phyloP scores from a whole-genome alignment of 371 early-diverging fungal genomes.

The Mucor velutinosus region DNA sequence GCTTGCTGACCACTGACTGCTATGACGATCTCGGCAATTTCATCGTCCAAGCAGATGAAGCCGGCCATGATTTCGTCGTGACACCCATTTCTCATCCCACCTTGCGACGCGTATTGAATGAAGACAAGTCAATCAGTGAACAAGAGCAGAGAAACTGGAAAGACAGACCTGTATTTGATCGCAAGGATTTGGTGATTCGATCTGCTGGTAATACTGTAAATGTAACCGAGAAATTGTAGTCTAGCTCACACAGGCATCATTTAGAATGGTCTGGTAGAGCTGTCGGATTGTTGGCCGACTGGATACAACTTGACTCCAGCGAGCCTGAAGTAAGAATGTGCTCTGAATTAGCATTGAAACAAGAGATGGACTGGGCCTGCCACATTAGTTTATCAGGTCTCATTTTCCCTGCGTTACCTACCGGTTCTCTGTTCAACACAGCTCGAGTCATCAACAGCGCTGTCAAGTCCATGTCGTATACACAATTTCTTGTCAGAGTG shows the following conservation, averaged over 20 bases:
- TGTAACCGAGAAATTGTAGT: background rate
- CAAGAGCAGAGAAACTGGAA: conserved; percentile 35
- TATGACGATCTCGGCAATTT: conserved; percentile 45
- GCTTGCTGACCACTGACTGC: conserved; percentile 35
- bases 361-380: conserved; percentile 74
- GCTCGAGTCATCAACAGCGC: conserved; percentile 57
- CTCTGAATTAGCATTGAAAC: conserved; percentile 68
- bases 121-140: conserved; percentile 20
- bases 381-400: conserved; percentile 71
- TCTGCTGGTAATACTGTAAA: conserved; percentile 37
- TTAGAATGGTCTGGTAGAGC: conserved; percentile 52
- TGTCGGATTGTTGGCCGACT: conserved; percentile 62
- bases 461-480: conserved; percentile 43
- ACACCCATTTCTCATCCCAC: conserved; percentile 59
- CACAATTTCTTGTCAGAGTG: conserved; percentile 50
- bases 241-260: background rate
- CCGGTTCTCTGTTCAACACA: conserved; percentile 51
- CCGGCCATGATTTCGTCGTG: conserved; percentile 62
- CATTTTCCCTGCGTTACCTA: conserved; percentile 50
- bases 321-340: conserved; percentile 52
- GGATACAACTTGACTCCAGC: conserved; percentile 65
- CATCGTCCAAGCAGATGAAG: conserved; percentile 45
- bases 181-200: conserved; percentile 46
- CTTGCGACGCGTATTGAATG: conserved; percentile 52
- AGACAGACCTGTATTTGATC: conserved; percentile 42